Percentiles rank a stretch among this genome's conserved stretches.
Evolutionary conservation across 1,139 yeast genomes (phyloP).

Genomic region (Kodamaea suecica): DNA sequence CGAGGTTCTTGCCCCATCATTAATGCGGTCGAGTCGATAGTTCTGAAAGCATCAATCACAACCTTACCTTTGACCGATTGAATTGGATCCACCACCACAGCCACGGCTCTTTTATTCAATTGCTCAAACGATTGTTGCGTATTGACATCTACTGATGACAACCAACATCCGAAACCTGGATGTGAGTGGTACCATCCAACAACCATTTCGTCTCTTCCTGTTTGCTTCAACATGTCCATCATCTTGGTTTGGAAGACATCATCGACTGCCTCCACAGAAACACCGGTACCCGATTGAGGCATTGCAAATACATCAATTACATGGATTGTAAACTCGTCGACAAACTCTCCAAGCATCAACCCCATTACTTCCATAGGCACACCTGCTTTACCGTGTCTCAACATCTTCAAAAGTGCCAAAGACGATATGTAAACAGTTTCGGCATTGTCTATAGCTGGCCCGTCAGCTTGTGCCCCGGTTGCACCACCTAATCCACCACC

Average conservation of each 20-base stretch:
- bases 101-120: conserved; percentile 90
- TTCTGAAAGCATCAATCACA: conserved; percentile 96
- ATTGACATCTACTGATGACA: conserved; percentile 93
- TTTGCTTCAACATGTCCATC: conserved; percentile 99
- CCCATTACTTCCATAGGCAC: conserved; percentile 99
- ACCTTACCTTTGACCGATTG: conserved; percentile 99
- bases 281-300: conserved; percentile 99
- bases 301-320: conserved; percentile 98
- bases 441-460: conserved; percentile 87
- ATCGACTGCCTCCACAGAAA: conserved; percentile 98
- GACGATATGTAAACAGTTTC: conserved; percentile 97
- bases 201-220: conserved; percentile 98
- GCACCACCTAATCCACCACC: conserved; percentile 56
- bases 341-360: conserved; percentile 96
- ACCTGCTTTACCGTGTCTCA: conserved; percentile 98
- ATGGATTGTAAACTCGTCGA: conserved; percentile 95
- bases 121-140: conserved; percentile 98
- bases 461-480: conserved; percentile 55
- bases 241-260: conserved; percentile 97
- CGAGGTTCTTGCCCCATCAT: conserved; percentile 99
- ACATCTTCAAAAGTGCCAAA: conserved; percentile 90
- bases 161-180: conserved; percentile 99
- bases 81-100: conserved; percentile 96
- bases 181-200: conserved; percentile 99
- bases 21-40: conserved; percentile 81